These are phyloP conservation scores for Coix lacrymajobi DNA, from an alignment of 176 grass and related monocot species.

Conservation along the genomic window DNA sequence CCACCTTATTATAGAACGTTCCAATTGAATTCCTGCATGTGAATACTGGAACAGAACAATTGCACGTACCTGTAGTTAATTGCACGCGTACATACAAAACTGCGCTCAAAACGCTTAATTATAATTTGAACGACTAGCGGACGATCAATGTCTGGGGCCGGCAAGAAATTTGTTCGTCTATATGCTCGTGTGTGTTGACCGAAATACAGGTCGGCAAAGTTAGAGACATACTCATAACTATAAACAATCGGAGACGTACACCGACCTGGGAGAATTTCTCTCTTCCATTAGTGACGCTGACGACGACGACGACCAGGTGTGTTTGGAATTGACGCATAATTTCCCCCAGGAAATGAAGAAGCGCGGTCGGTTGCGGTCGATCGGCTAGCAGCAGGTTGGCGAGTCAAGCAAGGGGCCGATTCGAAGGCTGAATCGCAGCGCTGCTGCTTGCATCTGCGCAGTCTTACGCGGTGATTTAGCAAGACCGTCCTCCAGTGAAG, in stretches of 20 bases:
- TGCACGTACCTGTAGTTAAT: background rate
- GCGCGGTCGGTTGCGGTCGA: background rate
- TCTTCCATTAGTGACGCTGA: background rate
- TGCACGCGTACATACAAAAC: background rate
- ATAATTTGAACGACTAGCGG: background rate
- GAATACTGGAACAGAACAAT: background rate
- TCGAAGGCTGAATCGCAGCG: background rate
- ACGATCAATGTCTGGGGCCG: background rate
- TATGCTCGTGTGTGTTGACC: slow-evolving; percentile 11
- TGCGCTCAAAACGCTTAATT: background rate
- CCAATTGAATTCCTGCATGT: background rate
- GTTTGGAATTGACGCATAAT: background rate
- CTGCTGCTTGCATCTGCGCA: background rate
- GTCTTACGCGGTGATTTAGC: background rate
- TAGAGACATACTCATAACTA: background rate
- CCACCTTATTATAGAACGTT: background rate
- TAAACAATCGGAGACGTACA: slow-evolving; percentile 4
- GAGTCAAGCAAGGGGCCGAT: background rate
- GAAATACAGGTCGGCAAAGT: background rate
- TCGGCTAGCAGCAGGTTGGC: background rate
- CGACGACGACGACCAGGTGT: background rate
- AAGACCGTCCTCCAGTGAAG: background rate
- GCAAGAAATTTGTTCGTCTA: background rate
- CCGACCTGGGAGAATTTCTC: background rate
- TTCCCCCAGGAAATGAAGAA: background rate